Percentiles rank a stretch among this genome's conserved stretches.
Evolutionary conservation across 2,329 filamentous ascomycete genomes (phyloP).

Genomic region (Dothideomycetes sp.): DNA sequence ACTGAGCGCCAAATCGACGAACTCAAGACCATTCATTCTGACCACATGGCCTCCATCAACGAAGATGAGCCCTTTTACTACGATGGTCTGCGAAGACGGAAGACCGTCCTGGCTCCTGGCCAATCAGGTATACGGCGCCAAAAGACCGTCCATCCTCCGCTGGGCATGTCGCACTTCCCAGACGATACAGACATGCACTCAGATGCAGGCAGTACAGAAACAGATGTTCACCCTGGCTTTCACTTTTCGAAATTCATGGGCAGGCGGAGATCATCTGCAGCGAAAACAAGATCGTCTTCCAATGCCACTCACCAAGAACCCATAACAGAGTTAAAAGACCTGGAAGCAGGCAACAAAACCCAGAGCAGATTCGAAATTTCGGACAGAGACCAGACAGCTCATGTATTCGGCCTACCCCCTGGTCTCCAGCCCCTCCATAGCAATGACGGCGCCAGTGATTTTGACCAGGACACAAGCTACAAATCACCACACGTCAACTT

Average conservation of each 20-base stretch:
- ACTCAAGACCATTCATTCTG: constrained; percentile 64
- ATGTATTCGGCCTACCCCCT: constrained; percentile 40
- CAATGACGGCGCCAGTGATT: constrained; percentile 28
- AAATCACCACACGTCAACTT: constrained; percentile 38
- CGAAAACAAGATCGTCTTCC: constrained; percentile 16
- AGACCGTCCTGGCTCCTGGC: constrained; percentile 41
- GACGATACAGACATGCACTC: constrained; percentile 37
- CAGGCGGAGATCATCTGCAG: not conserved
- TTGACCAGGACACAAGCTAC: constrained; percentile 39
- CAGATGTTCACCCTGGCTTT: constrained; percentile 37
- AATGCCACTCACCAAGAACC: constrained; percentile 10
- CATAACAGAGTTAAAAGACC: not conserved
- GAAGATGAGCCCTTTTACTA: constrained; percentile 80
- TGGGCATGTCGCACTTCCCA: constrained; percentile 82
- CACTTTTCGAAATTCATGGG: not conserved
- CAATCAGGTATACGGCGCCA: constrained; percentile 13
- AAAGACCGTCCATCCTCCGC: constrained; percentile 56
- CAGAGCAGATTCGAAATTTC: constrained; percentile 17
- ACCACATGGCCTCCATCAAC: constrained; percentile 66
- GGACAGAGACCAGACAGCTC: constrained; percentile 21
- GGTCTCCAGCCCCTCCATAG: constrained; percentile 19
- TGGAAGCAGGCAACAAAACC: constrained; percentile 15
- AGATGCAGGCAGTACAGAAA: constrained; percentile 10
- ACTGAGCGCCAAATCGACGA: constrained; percentile 73
- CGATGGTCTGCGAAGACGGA: constrained; percentile 76